Conservation (phyloP, 2,329 filamentous ascomycete species). For the Monilinia fructigena region DNA sequence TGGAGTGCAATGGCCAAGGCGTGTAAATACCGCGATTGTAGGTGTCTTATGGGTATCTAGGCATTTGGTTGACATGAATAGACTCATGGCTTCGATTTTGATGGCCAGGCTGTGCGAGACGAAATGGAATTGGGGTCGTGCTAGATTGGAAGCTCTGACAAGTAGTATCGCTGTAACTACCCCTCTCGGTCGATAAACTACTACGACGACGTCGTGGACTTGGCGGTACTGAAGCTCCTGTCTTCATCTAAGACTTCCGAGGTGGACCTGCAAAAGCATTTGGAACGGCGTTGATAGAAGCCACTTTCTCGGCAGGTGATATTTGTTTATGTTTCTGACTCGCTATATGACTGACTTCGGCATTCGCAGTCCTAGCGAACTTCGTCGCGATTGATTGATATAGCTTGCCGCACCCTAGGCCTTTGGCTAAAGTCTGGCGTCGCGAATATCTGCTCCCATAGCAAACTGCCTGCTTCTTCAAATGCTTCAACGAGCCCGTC, state of each 20-base stretch:
- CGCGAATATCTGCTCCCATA: conserved; percentile 22
- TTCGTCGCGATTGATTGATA: background rate
- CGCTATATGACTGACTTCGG: background rate
- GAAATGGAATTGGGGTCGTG: background rate
- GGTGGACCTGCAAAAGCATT: conserved; percentile 6
- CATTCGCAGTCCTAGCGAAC: background rate
- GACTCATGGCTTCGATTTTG: background rate
- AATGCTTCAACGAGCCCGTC: conserved; percentile 18
- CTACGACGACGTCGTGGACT: conserved; percentile 6
- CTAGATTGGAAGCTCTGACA: background rate
- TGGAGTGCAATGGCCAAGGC: background rate
- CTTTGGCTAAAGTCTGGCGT: background rate
- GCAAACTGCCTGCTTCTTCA: conserved; percentile 25
- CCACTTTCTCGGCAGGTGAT: background rate
- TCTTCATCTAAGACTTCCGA: conserved; percentile 6
- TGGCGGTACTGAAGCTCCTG: background rate
- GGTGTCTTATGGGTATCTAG: background rate
- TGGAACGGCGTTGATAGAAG: background rate
- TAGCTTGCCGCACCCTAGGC: background rate
- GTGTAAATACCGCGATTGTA: background rate
- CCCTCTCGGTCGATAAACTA: background rate
- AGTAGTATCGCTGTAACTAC: background rate
- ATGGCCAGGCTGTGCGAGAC: background rate
- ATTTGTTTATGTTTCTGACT: background rate
- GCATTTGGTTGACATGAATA: background rate